Evolutionary conservation across 2,329 filamentous ascomycete genomes (phyloP), one percentile per base, ranked within the genome.

Genomic region (Fusarium miscanthi): DNA sequence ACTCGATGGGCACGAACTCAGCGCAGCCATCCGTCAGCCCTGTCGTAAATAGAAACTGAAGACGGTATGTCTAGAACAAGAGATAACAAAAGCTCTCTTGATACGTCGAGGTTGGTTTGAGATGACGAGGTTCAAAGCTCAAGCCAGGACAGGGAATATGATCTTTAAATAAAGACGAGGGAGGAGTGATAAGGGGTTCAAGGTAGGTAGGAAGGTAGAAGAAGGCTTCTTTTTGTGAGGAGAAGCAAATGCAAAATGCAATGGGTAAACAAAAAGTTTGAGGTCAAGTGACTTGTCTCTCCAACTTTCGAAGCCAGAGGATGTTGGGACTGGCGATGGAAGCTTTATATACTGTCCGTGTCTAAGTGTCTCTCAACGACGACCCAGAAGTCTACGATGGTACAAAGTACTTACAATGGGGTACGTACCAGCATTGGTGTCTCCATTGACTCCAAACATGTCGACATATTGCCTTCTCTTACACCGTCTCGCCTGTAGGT

Each of bases 11-110:
- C 54, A 66, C 76, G 73, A 74, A 78, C 74, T 77, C 76, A 77
- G 66, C 70, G 77, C 74, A 78, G 76, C 76, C 76, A 78, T 78
- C 67, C 76, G 74, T 77, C 76, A 78, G 74, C 76, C 61, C 74
- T 78, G 74, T 78, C 62, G 72, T 70, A 78, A 77, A 78, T 77
- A 78, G 76, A 65, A 77, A 70, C 76, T 74, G 74, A 72, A 64
- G 69, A 65, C 64, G 70, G 64, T 60, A 63, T 63, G 66, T 60
- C 63, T 63, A 66, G 53, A 53, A 62, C 67, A 70, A 78, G 72
- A 78, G 76, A 78, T 78, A 78, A 78, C 72, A 71, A 51, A 56
- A 59, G 52, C 68, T 74, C 76, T 75, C 73, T 77, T 77, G 76
- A 77, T 77, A 74, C 69, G 74, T 67, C 62, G 53, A 59, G 42